Conservation (phyloP, 805 yeast species). For the Lachancea kluyveri region DNA sequence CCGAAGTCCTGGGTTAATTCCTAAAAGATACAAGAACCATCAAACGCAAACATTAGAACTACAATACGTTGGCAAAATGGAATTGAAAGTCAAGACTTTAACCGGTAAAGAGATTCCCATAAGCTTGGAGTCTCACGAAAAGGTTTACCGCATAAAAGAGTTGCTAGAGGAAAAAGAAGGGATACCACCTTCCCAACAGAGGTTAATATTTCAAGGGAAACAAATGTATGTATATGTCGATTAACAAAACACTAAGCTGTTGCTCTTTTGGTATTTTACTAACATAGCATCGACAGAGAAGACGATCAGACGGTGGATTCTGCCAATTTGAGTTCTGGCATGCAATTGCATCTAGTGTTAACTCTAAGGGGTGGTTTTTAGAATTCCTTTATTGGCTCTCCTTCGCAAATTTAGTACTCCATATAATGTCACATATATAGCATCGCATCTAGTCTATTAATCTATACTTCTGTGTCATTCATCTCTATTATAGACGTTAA, state of each 20-base stretch:
- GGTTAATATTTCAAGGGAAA: constrained; percentile 83
- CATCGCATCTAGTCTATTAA: no score
- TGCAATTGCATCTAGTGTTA: constrained; percentile 82
- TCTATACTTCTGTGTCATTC: no score
- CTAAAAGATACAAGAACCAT: no score
- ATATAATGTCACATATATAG: no score
- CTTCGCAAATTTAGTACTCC: no score
- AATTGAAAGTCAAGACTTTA: constrained; percentile 26
- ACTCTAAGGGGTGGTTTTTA: constrained; percentile 82
- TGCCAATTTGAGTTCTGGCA: constrained; percentile 77
- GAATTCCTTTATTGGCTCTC: neutral
- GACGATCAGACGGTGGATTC: constrained; percentile 70
- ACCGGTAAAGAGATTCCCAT: constrained; percentile 34
- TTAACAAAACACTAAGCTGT: neutral
- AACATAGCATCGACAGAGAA: constrained; percentile 33
- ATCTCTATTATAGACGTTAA: no score
- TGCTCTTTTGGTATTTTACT: constrained; percentile 10
- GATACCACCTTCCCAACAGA: constrained; percentile 93
- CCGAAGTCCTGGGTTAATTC: no score
- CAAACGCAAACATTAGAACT: no score
- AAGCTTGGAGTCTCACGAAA: constrained; percentile 30
- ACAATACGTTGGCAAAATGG: no score
- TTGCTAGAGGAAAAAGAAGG: constrained; percentile 95
- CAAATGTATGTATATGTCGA: constrained; percentile 78
- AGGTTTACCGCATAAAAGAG: constrained; percentile 72